Base-by-base conservation (phyloP, 345 rosid genomes). In the Eucalyptus fibrosa region DNA sequence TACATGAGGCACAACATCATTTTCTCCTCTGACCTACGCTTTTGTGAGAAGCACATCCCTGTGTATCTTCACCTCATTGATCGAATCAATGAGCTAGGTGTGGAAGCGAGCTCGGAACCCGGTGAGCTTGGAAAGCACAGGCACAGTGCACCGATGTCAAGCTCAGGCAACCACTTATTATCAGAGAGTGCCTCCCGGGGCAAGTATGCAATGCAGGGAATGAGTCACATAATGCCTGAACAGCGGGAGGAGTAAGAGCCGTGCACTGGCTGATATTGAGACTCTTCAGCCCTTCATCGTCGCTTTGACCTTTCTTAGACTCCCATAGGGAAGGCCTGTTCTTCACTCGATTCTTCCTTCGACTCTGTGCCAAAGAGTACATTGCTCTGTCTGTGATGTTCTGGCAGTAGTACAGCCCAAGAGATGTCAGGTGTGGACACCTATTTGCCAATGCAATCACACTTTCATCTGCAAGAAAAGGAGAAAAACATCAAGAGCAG, bases 211-310 rank as follows among this genome's bases (percentile, higher is more conserved):
- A 98, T 7, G 97, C 97, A 1, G 99, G 99, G 88, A 97, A 97
- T 1, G 97, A 95, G 91, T 97, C 99, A 11, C 99, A 98, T 12
- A 98, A 92, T 7, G 97, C 96, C 94, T 98, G 99, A 89, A 97
- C 99, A 1, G 99, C 99, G 6, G 96, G 92, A 47, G 99, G 99
- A 3, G 99, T 98, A 7, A 98, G 96, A 8, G 98, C 97, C 4
- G 99, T 98, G 94, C 99, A 97, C 92, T 98, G 99, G 92, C 99
- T 98, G 87, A 98, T 97, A 92, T 98, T 98, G n/a, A 98, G 97
- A 88, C 95, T 96, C 91, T 87, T 94, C 44, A 98, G 93, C 88
- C 99, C 99, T 92, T 96, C 99, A 13, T 94, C 95, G 86, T 87
- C 89, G 86, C 87, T 50, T 28, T 89, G 92, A 50, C 91, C 93